Percentiles rank a stretch among this genome's conserved stretches.
These are phyloP conservation scores for Rhododendron mucronatum DNA, from an alignment of 148 eudicot species.

Conservation along the genomic window DNA sequence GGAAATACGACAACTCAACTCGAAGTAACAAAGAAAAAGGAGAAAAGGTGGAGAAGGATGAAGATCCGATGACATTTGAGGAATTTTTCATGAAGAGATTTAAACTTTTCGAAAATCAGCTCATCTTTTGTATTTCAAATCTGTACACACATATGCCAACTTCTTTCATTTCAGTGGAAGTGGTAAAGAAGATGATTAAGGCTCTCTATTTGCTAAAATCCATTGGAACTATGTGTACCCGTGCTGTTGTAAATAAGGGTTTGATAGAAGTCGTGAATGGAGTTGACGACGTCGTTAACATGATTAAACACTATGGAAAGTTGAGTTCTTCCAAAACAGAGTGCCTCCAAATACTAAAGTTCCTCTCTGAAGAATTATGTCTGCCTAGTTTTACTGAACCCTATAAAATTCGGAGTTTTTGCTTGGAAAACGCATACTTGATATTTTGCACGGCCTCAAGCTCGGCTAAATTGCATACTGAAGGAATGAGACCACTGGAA, in stretches of 20 bases:
- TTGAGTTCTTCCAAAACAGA: background rate
- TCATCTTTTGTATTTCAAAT: constrained; percentile 22
- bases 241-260: background rate
- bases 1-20: background rate
- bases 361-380: constrained; percentile 16
- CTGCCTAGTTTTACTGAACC: background rate
- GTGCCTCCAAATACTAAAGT: constrained; percentile 24
- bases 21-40: background rate
- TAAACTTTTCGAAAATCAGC: constrained; percentile 7
- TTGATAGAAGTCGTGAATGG: constrained; percentile 14
- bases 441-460: constrained; percentile 58
- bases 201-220: constrained; percentile 24
- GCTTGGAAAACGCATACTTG: constrained; percentile 34
- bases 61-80: constrained; percentile 25
- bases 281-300: background rate
- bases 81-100: constrained; percentile 33
- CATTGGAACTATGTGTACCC: constrained; percentile 3
- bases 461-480: constrained; percentile 25
- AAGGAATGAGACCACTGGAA: constrained; percentile 13
- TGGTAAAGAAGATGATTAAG: constrained; percentile 29
- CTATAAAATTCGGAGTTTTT: constrained; percentile 19
- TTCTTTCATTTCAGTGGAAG: constrained; percentile 18
- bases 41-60: background rate
- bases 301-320: background rate
- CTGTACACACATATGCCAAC: constrained; percentile 63